Base-by-base conservation (phyloP, 345 rosid genomes). In the Theobroma cacao region DNA sequence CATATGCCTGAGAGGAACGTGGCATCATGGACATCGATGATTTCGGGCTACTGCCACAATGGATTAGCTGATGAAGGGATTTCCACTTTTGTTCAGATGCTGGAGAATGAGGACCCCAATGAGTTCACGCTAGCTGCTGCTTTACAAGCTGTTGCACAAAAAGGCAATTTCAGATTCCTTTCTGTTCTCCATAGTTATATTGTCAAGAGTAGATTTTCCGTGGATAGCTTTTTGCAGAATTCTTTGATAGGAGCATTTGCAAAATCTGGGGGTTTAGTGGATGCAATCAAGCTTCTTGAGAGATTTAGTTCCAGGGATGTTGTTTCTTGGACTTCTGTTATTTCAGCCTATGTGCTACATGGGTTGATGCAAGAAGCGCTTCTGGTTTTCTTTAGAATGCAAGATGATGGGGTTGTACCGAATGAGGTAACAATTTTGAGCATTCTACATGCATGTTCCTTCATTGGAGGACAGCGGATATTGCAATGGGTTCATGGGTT, bases 291-390 rank as follows among this genome's bases (percentile, higher is more conserved):
- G 76, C 69, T 87, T 47, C 79, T 89, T 73, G 75, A 68, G 13
- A 65, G 75, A 24, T 81, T 84, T 34, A 72, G 43, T 22, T 28
- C 55, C 40, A 48, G 65, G 55, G 85, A 89, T 80, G 88, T 87
- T 5, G 77, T 91, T 41, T 84, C 87, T 7, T 89, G 92, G 92
- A 89, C 86, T 79, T 86, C 90, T 0, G 75, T 89, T 5, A 77
- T 89, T 45, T 80, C 92, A 9, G 85, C 85, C 13, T 80, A 41
- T 36, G 88, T 84, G 22, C 64, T 79, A 1, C 80, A 81, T 45
- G 91, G 87, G 9, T 76, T 80, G 71, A 58, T 65, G 34, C 43
- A 33, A 66, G 85, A 81, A 9, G 90, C 92, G 30, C 60, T 89
- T 41, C 63, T 77, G 10, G 50, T 85, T 30, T 89, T 85, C 78